phyloP scores from a whole-genome alignment of 306 rosid genomes.

The Alnus rubra region DNA sequence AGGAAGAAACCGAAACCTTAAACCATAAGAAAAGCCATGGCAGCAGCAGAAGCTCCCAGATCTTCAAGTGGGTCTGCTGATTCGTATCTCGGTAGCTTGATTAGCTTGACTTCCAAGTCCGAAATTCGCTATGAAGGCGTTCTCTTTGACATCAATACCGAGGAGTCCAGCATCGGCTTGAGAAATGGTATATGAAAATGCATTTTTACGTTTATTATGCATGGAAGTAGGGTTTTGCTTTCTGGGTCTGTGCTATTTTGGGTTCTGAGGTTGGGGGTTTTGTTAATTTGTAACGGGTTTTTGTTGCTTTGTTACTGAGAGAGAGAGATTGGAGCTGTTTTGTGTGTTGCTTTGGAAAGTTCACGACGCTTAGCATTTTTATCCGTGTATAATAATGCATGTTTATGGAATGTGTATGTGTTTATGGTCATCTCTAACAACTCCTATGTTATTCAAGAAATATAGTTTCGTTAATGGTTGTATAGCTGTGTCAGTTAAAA shows the following conservation, averaged over 20 bases:
- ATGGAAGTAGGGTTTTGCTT: neutral
- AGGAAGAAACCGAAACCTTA: neutral
- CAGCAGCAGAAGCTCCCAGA: constrained; percentile 24
- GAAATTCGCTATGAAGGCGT: constrained; percentile 41
- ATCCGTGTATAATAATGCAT: neutral
- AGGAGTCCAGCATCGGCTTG: constrained; percentile 39
- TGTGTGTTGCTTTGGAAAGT: neutral
- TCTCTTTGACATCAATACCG: constrained; percentile 33
- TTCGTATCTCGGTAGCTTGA: constrained; percentile 39
- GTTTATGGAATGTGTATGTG: neutral
- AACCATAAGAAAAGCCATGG: constrained; percentile 6
- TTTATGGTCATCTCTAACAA: neutral
- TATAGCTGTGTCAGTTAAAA: neutral
- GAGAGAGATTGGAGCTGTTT: neutral
- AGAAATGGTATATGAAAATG: constrained; percentile 23
- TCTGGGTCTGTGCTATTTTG: constrained; percentile 3
- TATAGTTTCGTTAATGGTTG: neutral
- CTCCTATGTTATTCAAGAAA: neutral
- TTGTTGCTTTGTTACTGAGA: neutral
- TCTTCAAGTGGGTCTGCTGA: constrained; percentile 33
- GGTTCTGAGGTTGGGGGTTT: neutral
- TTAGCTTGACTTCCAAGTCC: constrained; percentile 42
- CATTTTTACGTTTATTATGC: neutral
- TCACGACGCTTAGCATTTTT: neutral
- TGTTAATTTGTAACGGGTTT: neutral